A percentile compares a stretch with the other conserved stretches of the same genome.
These are phyloP conservation scores for Alloascoidea africana DNA, from an alignment of 805 yeast species.

Conservation along the genomic window DNA sequence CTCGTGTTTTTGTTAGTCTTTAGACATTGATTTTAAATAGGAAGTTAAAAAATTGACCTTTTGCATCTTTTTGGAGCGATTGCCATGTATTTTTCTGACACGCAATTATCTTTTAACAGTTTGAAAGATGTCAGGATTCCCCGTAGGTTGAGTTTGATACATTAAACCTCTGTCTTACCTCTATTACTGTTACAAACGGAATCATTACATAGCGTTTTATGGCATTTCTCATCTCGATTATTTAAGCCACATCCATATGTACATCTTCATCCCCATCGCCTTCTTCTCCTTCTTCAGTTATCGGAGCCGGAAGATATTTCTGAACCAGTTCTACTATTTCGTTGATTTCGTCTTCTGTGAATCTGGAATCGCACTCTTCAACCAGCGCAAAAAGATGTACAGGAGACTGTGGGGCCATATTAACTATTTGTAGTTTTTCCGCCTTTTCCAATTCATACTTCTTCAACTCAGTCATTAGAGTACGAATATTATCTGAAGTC, in stretches of 20 bases:
- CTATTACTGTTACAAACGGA: too few species aligned
- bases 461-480: conserved; percentile 30
- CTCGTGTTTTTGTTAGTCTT: too few species aligned
- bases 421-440: conserved; percentile 73
- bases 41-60: too few species aligned
- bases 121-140: too few species aligned
- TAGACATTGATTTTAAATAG: too few species aligned
- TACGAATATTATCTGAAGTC: conserved; percentile 16
- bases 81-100: too few species aligned
- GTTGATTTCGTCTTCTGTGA: conserved; percentile 50
- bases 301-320: conserved; percentile 29
- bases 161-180: too few species aligned
- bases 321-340: conserved; percentile 39
- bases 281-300: conserved; percentile 1
- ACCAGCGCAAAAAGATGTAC: conserved; percentile 68
- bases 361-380: conserved; percentile 87
- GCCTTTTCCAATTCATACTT: conserved; percentile 54
- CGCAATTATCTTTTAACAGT: too few species aligned
- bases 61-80: too few species aligned
- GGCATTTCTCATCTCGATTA: conserved; percentile 10
- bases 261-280: background rate
- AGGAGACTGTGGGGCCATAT: conserved; percentile 63
- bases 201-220: too few species aligned
- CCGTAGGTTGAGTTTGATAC: too few species aligned
- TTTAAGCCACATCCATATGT: conserved; percentile 5